These are phyloP conservation scores for Eimeria necatrix DNA, from an alignment of 169 alveolate genomes.

Conservation along the genomic window DNA sequence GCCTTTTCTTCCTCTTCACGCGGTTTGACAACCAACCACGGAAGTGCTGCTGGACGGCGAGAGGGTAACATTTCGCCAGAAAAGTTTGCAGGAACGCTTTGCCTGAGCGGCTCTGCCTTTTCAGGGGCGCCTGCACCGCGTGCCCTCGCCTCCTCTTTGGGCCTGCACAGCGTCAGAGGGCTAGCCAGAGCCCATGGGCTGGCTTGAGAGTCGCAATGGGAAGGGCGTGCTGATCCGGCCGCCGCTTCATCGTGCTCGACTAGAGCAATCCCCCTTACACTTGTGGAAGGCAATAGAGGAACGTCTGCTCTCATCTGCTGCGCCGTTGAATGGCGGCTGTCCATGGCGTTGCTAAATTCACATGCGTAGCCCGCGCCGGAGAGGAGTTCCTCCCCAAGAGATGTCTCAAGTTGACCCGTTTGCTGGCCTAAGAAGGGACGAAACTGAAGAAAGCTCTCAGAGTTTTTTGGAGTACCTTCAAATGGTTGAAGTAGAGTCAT, in stretches of 20 bases:
- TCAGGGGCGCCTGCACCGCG: conserved; percentile 24
- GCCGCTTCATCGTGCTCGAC: background rate
- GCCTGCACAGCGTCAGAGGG: conserved; percentile 66
- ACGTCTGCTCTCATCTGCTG: conserved; percentile 14
- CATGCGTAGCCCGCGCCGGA: conserved; percentile 50
- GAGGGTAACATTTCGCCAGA: background rate
- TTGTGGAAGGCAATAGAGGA: background rate
- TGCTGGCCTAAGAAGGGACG: conserved; percentile 45
- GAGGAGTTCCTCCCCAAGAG: conserved; percentile 62
- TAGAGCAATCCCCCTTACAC: background rate
- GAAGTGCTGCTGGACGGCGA: conserved; percentile 34
- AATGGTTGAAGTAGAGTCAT: conserved; percentile 8
- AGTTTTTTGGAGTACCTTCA: conserved; percentile 20
- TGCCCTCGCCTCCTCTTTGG: conserved; percentile 20
- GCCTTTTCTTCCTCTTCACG: conserved; percentile 63
- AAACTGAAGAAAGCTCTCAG: conserved; percentile 41
- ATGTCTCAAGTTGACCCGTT: conserved; percentile 45
- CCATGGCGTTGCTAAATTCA: conserved; percentile 15
- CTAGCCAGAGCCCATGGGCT: conserved; percentile 50
- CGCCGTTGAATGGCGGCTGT: background rate
- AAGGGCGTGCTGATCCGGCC: background rate
- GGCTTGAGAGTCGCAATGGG: conserved; percentile 11
- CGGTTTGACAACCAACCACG: conserved; percentile 57
- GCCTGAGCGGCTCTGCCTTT: background rate
- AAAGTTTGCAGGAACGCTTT: background rate